Evolutionary conservation across 1,284 basidiomycete genomes (phyloP), one percentile per base, ranked within the genome.

Genomic region (Testicularia cyperi): DNA sequence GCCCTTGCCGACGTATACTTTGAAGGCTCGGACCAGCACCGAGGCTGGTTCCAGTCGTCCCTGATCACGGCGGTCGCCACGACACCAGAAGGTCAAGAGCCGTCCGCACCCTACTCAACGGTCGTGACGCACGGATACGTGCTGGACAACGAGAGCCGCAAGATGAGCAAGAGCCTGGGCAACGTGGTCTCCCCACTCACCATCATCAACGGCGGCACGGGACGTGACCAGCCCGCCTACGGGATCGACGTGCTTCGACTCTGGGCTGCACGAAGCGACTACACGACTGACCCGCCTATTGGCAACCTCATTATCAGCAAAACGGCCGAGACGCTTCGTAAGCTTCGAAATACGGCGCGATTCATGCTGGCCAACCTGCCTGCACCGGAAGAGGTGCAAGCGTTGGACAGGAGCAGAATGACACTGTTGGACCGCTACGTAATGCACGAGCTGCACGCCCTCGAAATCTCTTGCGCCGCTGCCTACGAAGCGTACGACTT

Each of bases 1-100:
- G 73, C 82, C 31, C 78, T 84, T 24, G 89, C 92, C 0, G 91
- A 98, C 72, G 82, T 97, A 10, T 94, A 90, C 70, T 79, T 99
- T 12, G 95, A 99, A 74, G 95, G 95, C 9, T 89, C 89, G 0
- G 95, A 99, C 77, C 95, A 98, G 77, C 94, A 98, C 77, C 86
- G 95, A 8, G 95, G 95, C 13, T 99, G 95, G 95, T 99, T 99
- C 81, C 95, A 99, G 77, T 94, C 90, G 42, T 88, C 90, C 53
- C 79, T 99, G 18, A 80, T 98, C 36, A 98, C 94, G 1, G 84
- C 86, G 4, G 79, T 96, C 5, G 85, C 86, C 6, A 57, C 57
- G 3, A 57, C 53, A 8, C 47, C 61, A 2, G 48, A 72, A 67
- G 30, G 67, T 56, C n/a, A 61, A 21, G 49, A 39, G n/a, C 47